Conservation (phyloP, 1,139 yeast genomes). For the Suhomyces ambrosiae region DNA sequence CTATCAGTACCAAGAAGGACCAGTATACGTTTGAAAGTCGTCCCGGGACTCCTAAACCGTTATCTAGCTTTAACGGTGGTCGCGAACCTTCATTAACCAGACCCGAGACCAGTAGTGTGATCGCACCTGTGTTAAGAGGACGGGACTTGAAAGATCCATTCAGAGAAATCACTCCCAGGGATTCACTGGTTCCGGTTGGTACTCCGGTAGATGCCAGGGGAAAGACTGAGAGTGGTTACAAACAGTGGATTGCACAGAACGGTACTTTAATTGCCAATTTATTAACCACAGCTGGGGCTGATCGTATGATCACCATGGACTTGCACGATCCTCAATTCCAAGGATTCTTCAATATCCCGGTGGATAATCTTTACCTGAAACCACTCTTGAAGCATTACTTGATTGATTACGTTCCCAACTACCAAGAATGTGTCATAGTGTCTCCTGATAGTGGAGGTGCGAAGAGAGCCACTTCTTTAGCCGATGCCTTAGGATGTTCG, state of each 20-base stretch:
- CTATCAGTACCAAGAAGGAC: constrained; percentile 44
- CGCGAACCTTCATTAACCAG: constrained; percentile 4
- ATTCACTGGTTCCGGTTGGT: constrained; percentile 10
- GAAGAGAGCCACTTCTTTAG: constrained; percentile 90
- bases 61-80: constrained; percentile 18
- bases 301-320: constrained; percentile 96
- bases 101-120: constrained; percentile 3
- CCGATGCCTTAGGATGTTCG: constrained; percentile 84
- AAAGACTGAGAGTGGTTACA: constrained; percentile 65
- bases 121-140: constrained; percentile 5
- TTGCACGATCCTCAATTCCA: constrained; percentile 95
- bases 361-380: constrained; percentile 84
- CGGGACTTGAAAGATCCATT: constrained; percentile 10
- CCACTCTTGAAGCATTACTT: constrained; percentile 84
- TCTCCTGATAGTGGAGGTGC: constrained; percentile 99
- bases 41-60: constrained; percentile 60
- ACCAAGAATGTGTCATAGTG: constrained; percentile 79
- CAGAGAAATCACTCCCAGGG: constrained; percentile 13
- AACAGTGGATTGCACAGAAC: constrained; percentile 94
- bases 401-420: constrained; percentile 68
- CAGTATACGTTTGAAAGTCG: constrained; percentile 61
- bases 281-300: constrained; percentile 92
- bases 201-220: constrained; percentile 38
- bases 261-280: constrained; percentile 91
- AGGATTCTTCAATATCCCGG: constrained; percentile 91